These are phyloP conservation scores for Acacia crassicarpa DNA, from an alignment of 306 rosid genomes.

Conservation along the genomic window DNA sequence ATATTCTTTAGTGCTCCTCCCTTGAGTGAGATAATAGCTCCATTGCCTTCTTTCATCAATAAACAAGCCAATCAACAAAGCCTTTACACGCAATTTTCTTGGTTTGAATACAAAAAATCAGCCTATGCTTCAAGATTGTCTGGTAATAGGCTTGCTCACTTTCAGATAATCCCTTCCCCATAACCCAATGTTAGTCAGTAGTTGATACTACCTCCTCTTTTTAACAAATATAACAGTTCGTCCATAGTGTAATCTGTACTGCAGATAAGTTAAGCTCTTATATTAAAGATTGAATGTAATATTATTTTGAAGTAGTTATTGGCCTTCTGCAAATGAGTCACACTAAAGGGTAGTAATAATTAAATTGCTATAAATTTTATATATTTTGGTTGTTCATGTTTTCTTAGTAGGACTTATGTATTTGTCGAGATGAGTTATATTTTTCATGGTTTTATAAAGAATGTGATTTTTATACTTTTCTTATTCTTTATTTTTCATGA, in stretches of 20 bases:
- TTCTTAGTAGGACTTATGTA: not conserved
- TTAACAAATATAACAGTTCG: no score
- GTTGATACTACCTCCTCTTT: no score
- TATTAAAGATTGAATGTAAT: no score
- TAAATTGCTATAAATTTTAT: no score
- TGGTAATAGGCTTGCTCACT: slow-evolving; percentile 70
- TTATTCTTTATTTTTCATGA: no score
- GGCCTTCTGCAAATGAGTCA: no score
- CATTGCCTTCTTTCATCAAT: slow-evolving; percentile 57
- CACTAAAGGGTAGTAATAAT: no score
- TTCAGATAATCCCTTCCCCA: slow-evolving; percentile 51
- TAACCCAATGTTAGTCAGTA: not conserved
- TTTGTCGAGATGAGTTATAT: not conserved
- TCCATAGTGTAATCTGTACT: no score
- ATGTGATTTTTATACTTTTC: no score
- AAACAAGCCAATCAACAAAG: slow-evolving; percentile 56
- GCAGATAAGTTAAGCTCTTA: no score
- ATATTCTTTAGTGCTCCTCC: slow-evolving; percentile 81
- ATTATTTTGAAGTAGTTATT: no score
- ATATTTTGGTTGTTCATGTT: no score
- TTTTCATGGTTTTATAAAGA: not conserved
- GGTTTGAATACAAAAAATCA: slow-evolving; percentile 73
- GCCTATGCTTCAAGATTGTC: slow-evolving; percentile 60
- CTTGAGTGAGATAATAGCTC: slow-evolving; percentile 64
- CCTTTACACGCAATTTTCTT: slow-evolving; percentile 78